phyloP scores from a whole-genome alignment of 2,329 filamentous ascomycete species.

The Colletotrichum noveboracense region DNA sequence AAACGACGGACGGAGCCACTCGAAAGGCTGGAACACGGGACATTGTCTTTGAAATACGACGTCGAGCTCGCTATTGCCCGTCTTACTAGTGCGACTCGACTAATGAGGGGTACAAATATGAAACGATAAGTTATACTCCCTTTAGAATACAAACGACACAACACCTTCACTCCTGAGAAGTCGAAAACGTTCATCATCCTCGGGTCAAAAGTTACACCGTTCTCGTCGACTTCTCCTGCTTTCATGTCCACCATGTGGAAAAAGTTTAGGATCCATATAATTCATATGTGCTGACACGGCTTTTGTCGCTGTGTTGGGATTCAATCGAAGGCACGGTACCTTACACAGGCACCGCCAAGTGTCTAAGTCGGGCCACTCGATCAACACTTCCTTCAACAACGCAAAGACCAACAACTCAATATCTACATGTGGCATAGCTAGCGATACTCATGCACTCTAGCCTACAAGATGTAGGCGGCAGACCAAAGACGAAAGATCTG shows the following conservation, averaged over 20 bases:
- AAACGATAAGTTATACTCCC: not conserved
- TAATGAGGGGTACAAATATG: not conserved
- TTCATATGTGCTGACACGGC: not conserved
- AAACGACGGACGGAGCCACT: not conserved
- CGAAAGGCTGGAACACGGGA: not conserved
- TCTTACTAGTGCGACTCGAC: not conserved
- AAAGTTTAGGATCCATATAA: not conserved
- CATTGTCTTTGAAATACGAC: not conserved
- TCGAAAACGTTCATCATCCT: not conserved
- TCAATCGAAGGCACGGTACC: not conserved
- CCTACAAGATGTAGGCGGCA: not conserved
- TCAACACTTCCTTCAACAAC: not conserved
- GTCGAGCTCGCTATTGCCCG: not conserved
- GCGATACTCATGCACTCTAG: not conserved
- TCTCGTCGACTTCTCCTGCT: not conserved
- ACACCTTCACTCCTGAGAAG: not conserved
- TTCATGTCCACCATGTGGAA: not conserved
- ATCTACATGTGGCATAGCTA: not conserved
- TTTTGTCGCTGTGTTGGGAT: not conserved
- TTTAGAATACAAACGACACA: not conserved
- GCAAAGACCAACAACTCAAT: not conserved
- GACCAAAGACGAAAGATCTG: not conserved
- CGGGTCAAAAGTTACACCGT: not conserved
- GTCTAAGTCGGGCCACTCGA: not conserved
- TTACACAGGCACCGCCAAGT: not conserved